These are phyloP conservation scores for Penicillium egyptiacum DNA, from an alignment of 495 filamentous ascomycete genomes.

Conservation along the genomic window DNA sequence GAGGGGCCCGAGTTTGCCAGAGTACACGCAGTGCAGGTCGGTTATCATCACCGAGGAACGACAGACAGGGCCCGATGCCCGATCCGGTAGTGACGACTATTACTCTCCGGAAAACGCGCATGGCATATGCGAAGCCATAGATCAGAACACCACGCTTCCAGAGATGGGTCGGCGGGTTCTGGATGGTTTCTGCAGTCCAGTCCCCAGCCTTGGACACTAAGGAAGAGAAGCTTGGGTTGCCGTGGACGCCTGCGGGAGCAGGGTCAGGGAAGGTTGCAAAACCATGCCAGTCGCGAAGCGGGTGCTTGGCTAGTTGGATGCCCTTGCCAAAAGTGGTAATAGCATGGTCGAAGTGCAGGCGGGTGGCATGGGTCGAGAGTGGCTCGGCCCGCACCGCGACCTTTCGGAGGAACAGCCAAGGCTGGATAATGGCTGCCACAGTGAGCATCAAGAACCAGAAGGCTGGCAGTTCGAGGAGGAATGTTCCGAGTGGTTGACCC, in stretches of 20 bases:
- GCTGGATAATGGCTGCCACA: slow-evolving; percentile 42
- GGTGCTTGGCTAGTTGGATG: slow-evolving; percentile 51
- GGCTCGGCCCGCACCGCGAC: slow-evolving; percentile 59
- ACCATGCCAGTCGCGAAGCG: slow-evolving; percentile 75
- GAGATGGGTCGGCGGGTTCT: slow-evolving; percentile 52
- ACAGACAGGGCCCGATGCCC: slow-evolving; percentile 67
- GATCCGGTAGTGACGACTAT: slow-evolving; percentile 82
- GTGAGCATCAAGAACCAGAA: slow-evolving; percentile 46
- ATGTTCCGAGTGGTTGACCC: slow-evolving; percentile 30
- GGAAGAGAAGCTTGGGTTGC: slow-evolving; percentile 56
- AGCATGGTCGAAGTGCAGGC: slow-evolving; percentile 67
- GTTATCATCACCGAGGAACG: slow-evolving; percentile 50
- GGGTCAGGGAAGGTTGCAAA: slow-evolving; percentile 71
- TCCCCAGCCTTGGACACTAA: slow-evolving; percentile 81
- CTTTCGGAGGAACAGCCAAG: slow-evolving; percentile 47
- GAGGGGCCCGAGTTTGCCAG: slow-evolving; percentile 58
- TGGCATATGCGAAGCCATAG: slow-evolving; percentile 71
- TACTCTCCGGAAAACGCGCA: slow-evolving; percentile 64
- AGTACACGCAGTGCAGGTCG: slow-evolving; percentile 55
- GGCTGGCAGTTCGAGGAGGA: slow-evolving; percentile 40
- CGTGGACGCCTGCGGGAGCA: slow-evolving; percentile 8
- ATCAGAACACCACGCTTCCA: slow-evolving; percentile 53
- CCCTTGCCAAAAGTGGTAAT: slow-evolving; percentile 47
- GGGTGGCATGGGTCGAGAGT: slow-evolving; percentile 67
- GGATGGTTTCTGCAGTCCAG: slow-evolving; percentile 70